A percentile compares a stretch with the other conserved stretches of the same genome.
phyloP scores from a whole-genome alignment of 202 grass and related monocot species.

The Saccharum hybrid region DNA sequence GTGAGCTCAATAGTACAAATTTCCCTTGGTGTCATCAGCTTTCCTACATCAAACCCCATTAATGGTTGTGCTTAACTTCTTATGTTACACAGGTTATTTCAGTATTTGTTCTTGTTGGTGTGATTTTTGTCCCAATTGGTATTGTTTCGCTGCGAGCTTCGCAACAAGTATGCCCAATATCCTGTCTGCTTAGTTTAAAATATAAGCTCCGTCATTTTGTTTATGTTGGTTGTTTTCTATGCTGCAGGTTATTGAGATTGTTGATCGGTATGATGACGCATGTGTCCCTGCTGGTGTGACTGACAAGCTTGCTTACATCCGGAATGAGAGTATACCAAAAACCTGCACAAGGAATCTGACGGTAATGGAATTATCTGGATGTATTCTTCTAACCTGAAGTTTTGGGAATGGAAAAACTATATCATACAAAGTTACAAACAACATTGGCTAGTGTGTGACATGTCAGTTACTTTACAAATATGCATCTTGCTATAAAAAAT shows the following conservation, averaged over 20 bases:
- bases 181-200: background rate
- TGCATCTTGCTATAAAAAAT: conserved; percentile 5
- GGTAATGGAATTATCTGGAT: conserved; percentile 57
- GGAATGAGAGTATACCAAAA: conserved; percentile 52
- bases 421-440: background rate
- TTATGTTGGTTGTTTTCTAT: conserved; percentile 47
- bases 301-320: conserved; percentile 80
- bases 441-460: background rate
- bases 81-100: conserved; percentile 67
- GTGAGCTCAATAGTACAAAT: conserved; percentile 33
- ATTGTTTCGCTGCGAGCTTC: conserved; percentile 76
- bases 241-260: conserved; percentile 86
- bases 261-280: conserved; percentile 78
- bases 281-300: conserved; percentile 58
- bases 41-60: conserved; percentile 19
- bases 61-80: conserved; percentile 32
- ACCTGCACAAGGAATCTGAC: conserved; percentile 61
- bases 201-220: conserved; percentile 4
- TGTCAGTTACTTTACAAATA: conserved; percentile 15
- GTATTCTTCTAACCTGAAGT: conserved; percentile 27
- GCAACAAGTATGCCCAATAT: conserved; percentile 54
- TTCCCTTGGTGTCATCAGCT: background rate
- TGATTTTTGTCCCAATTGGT: conserved; percentile 89
- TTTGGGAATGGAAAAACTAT: conserved; percentile 17
- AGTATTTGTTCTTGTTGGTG: conserved; percentile 74